Conservation (phyloP, 2,329 filamentous ascomycete species). For the Phyllosticta citriasiana region DNA sequence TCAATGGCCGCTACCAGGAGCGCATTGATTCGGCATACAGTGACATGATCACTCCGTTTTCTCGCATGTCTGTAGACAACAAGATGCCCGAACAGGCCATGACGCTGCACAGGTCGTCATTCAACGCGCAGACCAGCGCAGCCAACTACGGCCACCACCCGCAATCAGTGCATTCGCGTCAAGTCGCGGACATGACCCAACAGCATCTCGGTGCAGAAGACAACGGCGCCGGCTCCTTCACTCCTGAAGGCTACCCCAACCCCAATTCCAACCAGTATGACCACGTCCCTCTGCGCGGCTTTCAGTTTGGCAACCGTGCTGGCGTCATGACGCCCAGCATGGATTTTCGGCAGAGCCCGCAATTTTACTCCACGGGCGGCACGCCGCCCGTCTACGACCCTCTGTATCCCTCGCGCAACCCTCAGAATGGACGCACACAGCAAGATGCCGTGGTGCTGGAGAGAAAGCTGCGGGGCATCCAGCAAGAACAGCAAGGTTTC, state of each 20-base stretch:
- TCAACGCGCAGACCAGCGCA: constrained; percentile 21
- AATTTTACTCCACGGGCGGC: constrained; percentile 36
- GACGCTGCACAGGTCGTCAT: constrained; percentile 22
- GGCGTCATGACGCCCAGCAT: constrained; percentile 31
- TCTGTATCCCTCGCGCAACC: constrained; percentile 32
- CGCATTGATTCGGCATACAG: constrained; percentile 30
- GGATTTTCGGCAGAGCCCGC: constrained; percentile 36
- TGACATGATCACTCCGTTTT: constrained; percentile 27
- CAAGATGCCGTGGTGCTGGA: constrained; percentile 37
- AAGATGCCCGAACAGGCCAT: constrained; percentile 23
- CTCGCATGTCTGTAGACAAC: constrained; percentile 22
- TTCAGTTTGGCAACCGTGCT: constrained; percentile 32
- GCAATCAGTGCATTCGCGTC: constrained; percentile 17
- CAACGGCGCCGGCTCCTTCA: constrained; percentile 20
- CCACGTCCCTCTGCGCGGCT: constrained; percentile 27
- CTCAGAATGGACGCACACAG: constrained; percentile 22
- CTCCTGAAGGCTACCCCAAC: constrained; percentile 25
- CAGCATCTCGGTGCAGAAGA: constrained; percentile 16
- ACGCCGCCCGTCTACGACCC: constrained; percentile 36
- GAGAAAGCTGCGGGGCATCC: constrained; percentile 38
- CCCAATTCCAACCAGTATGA: constrained; percentile 24
- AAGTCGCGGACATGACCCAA: constrained; percentile 19
- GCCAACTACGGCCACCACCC: constrained; percentile 16
- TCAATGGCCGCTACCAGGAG: constrained; percentile 31
- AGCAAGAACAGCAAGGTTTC: constrained; percentile 30